Evolutionary conservation across 1,139 yeast genomes (phyloP).

Genomic region (Suhomyces bribrorum): DNA sequence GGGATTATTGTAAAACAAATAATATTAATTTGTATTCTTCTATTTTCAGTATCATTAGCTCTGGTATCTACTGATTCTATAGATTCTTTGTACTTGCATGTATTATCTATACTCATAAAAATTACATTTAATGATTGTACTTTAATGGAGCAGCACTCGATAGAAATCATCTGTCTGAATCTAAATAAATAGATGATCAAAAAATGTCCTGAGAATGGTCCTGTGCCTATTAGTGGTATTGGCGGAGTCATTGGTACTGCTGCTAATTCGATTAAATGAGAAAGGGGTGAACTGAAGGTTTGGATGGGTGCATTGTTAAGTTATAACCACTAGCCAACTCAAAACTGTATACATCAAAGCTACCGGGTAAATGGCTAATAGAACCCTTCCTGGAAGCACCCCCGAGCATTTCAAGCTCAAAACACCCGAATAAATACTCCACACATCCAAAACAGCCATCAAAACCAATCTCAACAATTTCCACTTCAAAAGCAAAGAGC

Average conservation of each 20-base stretch:
- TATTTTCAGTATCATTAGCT: no score
- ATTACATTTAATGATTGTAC: neutral
- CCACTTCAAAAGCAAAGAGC: slow-evolving; percentile 54
- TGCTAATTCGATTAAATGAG: no score
- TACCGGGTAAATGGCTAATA: slow-evolving; percentile 80
- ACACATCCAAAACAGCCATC: slow-evolving; percentile 54
- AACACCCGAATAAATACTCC: slow-evolving; percentile 76
- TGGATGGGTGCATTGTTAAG: slow-evolving; percentile 31
- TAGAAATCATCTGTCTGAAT: no score
- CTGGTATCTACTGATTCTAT: no score
- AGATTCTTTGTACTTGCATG: neutral
- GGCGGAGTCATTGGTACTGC: no score
- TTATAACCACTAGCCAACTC: slow-evolving; percentile 77
- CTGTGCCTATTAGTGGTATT: no score
- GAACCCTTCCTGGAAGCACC: slow-evolving; percentile 65
- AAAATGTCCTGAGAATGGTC: no score
- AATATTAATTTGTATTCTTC: no score
- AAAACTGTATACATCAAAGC: slow-evolving; percentile 69
- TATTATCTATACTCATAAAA: neutral
- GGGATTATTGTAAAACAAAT: slow-evolving; percentile 1
- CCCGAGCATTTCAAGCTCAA: slow-evolving; percentile 69
- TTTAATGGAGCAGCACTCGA: no score
- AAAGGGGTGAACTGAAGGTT: no score
- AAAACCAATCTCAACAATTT: slow-evolving; percentile 57
- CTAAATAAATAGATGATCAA: no score